Base-by-base conservation (phyloP, 352 stramenopile genomes). In the Phytophthora cactorum region DNA sequence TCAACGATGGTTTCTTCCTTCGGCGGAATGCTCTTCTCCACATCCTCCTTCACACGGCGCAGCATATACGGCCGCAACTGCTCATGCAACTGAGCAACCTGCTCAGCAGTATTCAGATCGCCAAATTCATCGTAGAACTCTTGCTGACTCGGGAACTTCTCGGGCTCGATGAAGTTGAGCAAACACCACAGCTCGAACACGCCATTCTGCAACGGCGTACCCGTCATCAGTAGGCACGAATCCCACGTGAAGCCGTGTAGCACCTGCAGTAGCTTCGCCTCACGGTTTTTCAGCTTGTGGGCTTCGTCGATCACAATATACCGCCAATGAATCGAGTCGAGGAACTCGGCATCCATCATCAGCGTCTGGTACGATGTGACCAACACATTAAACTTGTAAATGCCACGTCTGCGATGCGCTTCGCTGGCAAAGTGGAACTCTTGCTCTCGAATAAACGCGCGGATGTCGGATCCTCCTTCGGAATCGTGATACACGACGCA, bases 1-100 rank as follows among this genome's bases (percentile, higher is more conserved):
- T 99, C 98, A 68, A 99, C 98, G 39, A 99, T 97, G n/a, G 98
- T 99, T 75, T 99, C 98, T 77, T 99, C 96, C 65, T 98, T 98
- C 25, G 93, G 89, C 8, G 96, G 96, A 63, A 99, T 99, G 74
- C 98, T 98, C 79, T 99, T 99, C 44, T 99, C 98, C 6, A 99
- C 98, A 81, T 99, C 98, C 82, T 99, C 98, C 75, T 99, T 99
- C 11, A 99, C 96, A 57, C 98, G 95, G 52, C 98, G 96, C 53
- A 99, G 82, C 95, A 99, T 99, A 72, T 98, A 99, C 17, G 98
- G 98, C 43, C 96, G 97, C 59, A 99, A 89, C 66, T 98, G 95
- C 9, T 97, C 82, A 62, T 99, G 97, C 45, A 99, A 77, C 8
- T 83, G 88, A 46, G 97, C 96, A 15, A 99, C 98, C 75, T 99